Evolutionary conservation across 2,329 filamentous ascomycete genomes (phyloP), one percentile per base, ranked within the genome.

Genomic region (Aureobasidium sp.): DNA sequence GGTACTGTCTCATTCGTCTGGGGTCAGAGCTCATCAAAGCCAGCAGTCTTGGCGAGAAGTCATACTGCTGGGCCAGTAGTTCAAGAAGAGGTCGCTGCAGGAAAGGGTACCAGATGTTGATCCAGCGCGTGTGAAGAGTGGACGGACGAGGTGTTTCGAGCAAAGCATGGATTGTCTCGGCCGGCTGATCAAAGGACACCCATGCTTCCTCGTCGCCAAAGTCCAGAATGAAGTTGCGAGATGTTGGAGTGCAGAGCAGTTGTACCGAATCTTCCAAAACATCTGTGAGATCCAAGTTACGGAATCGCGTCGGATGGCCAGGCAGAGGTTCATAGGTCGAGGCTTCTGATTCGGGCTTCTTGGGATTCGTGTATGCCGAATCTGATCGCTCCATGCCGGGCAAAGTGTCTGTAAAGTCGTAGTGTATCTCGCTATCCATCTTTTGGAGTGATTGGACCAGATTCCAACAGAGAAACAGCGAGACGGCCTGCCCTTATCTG

Each of bases 51-150:
- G 82, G 82, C 0, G 88, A 89, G 66, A 91, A 87, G 49, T 82
- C 82, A 70, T 90, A 91, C 54, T 82, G 78, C 39, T 76, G 75
- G 17, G 83, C 85, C 27, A 91, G 78, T 19, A 78, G 74, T 66
- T 78, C 76, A 48, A 91, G 78, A 11, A 81, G 69, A 3, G 81
- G 76, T 39, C 75, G 77, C 67, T 90, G 86, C 19, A 74, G 72
- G 67, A 84, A 82, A 0, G 87, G 87, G 50, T 82, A 79, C 85
- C 87, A 91, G 29, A 91, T 80, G 65, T 91, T 89, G 66, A 91
- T 89, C 88, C 88, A 91, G 71, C 87, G 79, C 4, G 88, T 85
- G 63, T 78, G 80, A 49, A 79, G 74, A 53, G 75, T 77, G 44
- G 73, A 74, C 2, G 81, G 78, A 62, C 79, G 76, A 68, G 81